Evolutionary conservation across 139 green algal species (phyloP), one percentile per base, ranked within the genome.

Genomic region (Monoraphidium neglectum): DNA sequence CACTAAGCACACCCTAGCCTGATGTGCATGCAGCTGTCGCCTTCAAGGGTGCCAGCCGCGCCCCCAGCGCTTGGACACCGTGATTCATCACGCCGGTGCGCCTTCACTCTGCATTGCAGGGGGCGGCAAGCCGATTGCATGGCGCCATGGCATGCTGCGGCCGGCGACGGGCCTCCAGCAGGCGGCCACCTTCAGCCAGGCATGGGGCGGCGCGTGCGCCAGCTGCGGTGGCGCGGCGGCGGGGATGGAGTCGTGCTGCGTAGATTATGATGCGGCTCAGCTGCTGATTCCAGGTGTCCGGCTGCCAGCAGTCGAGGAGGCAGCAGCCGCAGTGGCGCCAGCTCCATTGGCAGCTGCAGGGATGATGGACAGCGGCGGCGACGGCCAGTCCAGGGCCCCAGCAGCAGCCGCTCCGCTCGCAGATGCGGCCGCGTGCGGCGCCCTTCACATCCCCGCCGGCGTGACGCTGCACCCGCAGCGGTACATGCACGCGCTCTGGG

Each of bases 401-500:
- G 16, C 49, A 59, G 18, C 49, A 15, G 16, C 18, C 49, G 49
- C 32, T 32, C 23, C 28, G 40, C n/a, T 28, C 43, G 43, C 43
- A 8, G 43, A 51, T 12, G 43, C 43, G 8, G 43, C 43, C 28
- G 60, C 70, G 37, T 36, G 26, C 59, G 71, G 70, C 18, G 84
- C 63, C 0, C 70, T 92, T 12, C 73, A 82, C 49, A 61, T 88
- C 15, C 79, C 77, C 24, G 54, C 32, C 16, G 87, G 84, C 10
- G 59, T 88, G 67, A 86, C 87, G 21, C 54, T 95, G 24, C 67
- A 92, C 71, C 78, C 90, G 10, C 30, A 33, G 26, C 35, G 59
- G 12, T 95, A 94, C 76, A 77, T 94, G 69, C 60, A 74, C 26
- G 88, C 86, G 24, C 78, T 96, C 30, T 94, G 88, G 88, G 26